Evolutionary conservation across 2,329 filamentous ascomycete species (phyloP).

Genomic region (Alternaria triticimaculans): DNA sequence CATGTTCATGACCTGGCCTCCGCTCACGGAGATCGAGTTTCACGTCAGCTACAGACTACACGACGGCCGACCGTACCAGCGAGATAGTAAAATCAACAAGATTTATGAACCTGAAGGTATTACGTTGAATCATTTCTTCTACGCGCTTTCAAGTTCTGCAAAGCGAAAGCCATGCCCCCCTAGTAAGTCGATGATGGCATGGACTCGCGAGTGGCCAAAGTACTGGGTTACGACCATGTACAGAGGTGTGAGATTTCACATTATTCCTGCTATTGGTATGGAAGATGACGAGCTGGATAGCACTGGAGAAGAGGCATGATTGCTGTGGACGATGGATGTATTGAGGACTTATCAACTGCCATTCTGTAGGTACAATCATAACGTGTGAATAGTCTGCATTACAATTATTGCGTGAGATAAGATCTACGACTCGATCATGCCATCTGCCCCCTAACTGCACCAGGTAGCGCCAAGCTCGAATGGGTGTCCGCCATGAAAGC

Average conservation of each 20-base stretch:
- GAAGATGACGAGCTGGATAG: too few relatives aligned
- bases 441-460: constrained; percentile 60
- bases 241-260: too few relatives aligned
- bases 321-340: neutral
- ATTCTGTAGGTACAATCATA: neutral
- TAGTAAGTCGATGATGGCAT: too few relatives aligned
- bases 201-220: too few relatives aligned
- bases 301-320: neutral
- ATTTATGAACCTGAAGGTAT: neutral
- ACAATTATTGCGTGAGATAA: neutral
- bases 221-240: too few relatives aligned
- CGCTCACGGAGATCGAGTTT: neutral
- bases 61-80: fast-evolving
- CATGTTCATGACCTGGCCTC: neutral
- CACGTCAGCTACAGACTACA: neutral
- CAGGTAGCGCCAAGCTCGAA: constrained; percentile 59
- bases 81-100: neutral
- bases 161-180: too few relatives aligned
- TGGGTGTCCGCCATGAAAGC: constrained; percentile 63
- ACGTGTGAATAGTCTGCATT: neutral
- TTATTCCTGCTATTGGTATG: too few relatives aligned
- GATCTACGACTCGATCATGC: constrained; percentile 4
- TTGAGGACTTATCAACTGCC: fast-evolving
- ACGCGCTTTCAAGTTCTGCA: neutral
- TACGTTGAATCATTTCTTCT: neutral